These are phyloP conservation scores for Lolium rigidum DNA, from an alignment of 176 grass and related monocot genomes.

Conservation along the genomic window DNA sequence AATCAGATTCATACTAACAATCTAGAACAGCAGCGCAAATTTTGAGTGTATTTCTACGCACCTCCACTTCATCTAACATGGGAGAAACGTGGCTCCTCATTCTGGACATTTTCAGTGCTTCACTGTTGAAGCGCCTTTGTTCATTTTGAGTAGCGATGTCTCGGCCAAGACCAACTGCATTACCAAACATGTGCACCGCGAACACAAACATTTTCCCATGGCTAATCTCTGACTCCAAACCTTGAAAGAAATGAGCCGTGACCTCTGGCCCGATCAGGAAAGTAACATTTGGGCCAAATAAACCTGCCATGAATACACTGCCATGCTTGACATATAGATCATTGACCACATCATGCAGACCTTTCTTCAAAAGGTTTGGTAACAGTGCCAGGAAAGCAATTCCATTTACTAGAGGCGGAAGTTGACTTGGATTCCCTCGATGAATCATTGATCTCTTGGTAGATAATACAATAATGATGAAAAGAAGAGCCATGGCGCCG, in stretches of 20 bases:
- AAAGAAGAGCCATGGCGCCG: not conserved
- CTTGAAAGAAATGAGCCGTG: conserved; percentile 35
- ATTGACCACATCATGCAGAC: conserved; percentile 7
- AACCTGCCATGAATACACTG: conserved; percentile 51
- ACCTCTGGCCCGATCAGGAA: conserved; percentile 53
- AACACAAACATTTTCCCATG: not conserved
- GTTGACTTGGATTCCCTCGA: not conserved
- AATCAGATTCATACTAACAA: too few species aligned
- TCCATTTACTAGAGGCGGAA: conserved; percentile 36
- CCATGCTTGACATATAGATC: conserved; percentile 45
- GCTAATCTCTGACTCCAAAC: conserved; percentile 8
- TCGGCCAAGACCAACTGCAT: conserved; percentile 43
- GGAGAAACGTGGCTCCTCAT: conserved; percentile 44
- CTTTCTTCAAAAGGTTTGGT: conserved; percentile 34
- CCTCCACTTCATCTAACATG: conserved; percentile 55
- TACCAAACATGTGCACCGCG: conserved; percentile 36
- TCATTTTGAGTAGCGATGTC: conserved; percentile 36
- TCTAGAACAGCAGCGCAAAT: too few species aligned
- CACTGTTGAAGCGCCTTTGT: conserved; percentile 47
- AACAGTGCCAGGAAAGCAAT: conserved; percentile 25
- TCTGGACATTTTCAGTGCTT: conserved; percentile 39
- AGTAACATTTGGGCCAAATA: conserved; percentile 32
- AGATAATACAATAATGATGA: not conserved
- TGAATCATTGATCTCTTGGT: not conserved
- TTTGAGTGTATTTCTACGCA: not conserved